Base-by-base conservation (phyloP, 129 eudicot genomes). In the Ambrosia trifida region DNA sequence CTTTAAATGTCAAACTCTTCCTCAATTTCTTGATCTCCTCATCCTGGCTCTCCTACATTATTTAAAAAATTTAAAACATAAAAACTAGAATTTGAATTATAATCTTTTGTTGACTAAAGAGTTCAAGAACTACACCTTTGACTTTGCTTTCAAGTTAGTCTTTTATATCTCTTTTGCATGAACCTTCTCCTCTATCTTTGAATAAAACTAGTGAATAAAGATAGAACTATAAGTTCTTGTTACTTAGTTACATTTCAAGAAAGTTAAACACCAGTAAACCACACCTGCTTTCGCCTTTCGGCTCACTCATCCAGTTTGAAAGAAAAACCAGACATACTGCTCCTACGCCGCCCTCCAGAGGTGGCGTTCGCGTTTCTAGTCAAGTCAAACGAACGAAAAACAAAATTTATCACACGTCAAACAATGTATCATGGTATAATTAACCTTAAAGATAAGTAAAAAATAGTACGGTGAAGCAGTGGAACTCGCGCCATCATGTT, bases 1-100 rank as follows among this genome's bases (percentile, higher is more conserved):
- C 99, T 88, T 86, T 95, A 80, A 90, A 95, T 11, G 84, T 82
- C 87, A 95, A 83, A 68, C 91, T 90, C 77, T 90, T 95, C 78
- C 99, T 81, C 51, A 87, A 69, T 64, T 75, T 86, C 90, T 86
- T 95, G 35, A 95, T 79, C 73, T 90, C 97, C 35, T 78, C 84
- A 58, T 87, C 94, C 72, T 85, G 88, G 77, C 41, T 84, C 81
- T 95, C 99, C 99, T 95, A 77, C 64, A 78, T 19, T 38, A 0
- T 38, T 65, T 17, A 40, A 5, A 62, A 69, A 14, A 35, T 8
- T 64, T 28, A 50, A 13, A 47, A 45, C 12, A 36, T 28, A 12
- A 57, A 1, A 13, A 11, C 18, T 53, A 62, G 63, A 35, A 47
- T 61, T 52, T 17, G 16, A 30, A 58, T 13, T 4, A 72, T 19